Evolutionary conservation across 345 rosid species (phyloP).

Genomic region (Lepidium africanum): DNA sequence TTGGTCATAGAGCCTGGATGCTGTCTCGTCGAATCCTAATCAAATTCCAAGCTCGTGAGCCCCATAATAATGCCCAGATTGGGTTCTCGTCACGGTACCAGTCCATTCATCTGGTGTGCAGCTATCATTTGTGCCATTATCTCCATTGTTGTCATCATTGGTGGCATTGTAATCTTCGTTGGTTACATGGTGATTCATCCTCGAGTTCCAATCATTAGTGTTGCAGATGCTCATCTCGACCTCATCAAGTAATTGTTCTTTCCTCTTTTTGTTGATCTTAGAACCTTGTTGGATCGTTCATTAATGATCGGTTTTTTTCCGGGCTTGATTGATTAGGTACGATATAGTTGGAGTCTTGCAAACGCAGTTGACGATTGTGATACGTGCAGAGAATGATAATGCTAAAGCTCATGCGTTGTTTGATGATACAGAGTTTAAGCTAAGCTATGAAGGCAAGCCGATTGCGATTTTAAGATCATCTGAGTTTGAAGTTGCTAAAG

Average conservation of each 20-base stretch:
- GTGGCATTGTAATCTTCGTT: conserved; percentile 53
- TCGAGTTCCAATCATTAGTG: conserved; percentile 58
- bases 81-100: conserved; percentile 31
- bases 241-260: conserved; percentile 35
- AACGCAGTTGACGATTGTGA: conserved; percentile 47
- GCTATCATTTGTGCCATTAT: conserved; percentile 70
- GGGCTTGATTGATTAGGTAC: conserved; percentile 9
- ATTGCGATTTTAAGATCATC: conserved; percentile 43
- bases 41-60: background rate
- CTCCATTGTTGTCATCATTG: conserved; percentile 47
- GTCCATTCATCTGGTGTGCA: conserved; percentile 58
- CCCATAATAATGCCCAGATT: conserved; percentile 37
- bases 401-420: conserved; percentile 57
- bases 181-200: conserved; percentile 79
- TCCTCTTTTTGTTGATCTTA: conserved; percentile 1
- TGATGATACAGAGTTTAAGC: conserved; percentile 29
- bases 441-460: conserved; percentile 39
- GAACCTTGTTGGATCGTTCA: background rate
- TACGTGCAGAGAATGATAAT: conserved; percentile 64
- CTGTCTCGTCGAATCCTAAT: conserved; percentile 5
- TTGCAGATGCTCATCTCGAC: conserved; percentile 50
- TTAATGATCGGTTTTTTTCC: background rate
- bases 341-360: conserved; percentile 47
- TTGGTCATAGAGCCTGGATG: conserved; percentile 19
- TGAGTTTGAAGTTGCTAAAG: conserved; percentile 59